phyloP scores from a whole-genome alignment of 345 rosid genomes.

The Brassica juncea region DNA sequence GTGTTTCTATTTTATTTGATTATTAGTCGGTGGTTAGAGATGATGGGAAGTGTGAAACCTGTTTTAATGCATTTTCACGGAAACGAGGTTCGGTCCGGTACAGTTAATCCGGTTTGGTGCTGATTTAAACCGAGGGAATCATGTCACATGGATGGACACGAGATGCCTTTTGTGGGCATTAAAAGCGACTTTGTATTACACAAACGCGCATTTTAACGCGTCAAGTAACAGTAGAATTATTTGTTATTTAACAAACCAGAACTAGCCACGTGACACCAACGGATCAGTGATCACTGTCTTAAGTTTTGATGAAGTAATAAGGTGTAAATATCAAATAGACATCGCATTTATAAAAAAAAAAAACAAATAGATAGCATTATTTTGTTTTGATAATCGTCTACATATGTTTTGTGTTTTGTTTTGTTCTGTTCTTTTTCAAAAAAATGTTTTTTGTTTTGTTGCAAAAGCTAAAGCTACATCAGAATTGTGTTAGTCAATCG shows the following conservation, averaged over 20 bases:
- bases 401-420: not conserved
- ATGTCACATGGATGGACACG: not conserved
- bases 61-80: constrained; percentile 8
- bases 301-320: not conserved
- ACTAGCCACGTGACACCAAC: not conserved
- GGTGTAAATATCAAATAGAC: not conserved
- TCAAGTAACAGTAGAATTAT: not conserved
- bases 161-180: not conserved
- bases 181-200: constrained; percentile 7
- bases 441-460: too few species aligned
- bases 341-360: too few species aligned
- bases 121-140: not conserved
- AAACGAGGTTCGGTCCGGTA: constrained; percentile 15
- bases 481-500: too few species aligned
- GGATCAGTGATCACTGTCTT: too few species aligned
- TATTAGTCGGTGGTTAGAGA: constrained; percentile 31
- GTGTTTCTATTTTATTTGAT: not conserved
- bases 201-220: not conserved
- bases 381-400: not conserved
- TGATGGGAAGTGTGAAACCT: constrained; percentile 34
- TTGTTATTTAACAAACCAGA: constrained; percentile 22
- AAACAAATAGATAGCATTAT: not conserved
- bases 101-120: not conserved
- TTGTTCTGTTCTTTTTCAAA: too few species aligned
- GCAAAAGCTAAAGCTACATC: too few species aligned